These are phyloP conservation scores for Suillus bovinus DNA, from an alignment of 768 basidiomycete species.

Conservation along the genomic window DNA sequence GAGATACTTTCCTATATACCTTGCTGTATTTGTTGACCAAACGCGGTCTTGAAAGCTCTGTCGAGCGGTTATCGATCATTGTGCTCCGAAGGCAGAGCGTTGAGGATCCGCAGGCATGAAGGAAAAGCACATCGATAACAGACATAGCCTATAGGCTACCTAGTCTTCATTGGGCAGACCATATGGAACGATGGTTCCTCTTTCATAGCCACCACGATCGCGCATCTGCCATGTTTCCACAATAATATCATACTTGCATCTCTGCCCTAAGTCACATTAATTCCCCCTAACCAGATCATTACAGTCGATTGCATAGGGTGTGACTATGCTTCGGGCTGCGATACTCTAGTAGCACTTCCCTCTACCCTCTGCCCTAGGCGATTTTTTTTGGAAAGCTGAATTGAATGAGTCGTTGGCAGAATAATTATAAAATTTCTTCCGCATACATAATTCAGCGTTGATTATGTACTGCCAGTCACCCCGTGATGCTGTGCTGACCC, in stretches of 20 bases:
- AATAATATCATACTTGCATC: background rate
- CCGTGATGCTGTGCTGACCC: background rate
- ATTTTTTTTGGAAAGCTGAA: background rate
- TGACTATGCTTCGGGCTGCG: background rate
- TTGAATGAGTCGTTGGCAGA: background rate
- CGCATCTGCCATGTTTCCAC: background rate
- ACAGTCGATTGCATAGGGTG: background rate
- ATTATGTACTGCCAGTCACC: background rate
- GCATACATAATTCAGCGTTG: background rate
- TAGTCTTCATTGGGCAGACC: background rate
- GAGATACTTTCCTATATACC: background rate
- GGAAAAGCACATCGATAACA: too few relatives aligned
- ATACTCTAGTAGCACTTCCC: background rate
- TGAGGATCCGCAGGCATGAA: too few relatives aligned
- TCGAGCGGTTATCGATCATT: background rate
- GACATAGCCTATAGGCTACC: background rate
- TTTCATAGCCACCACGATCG: background rate
- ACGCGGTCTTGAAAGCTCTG: background rate
- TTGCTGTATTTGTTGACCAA: background rate
- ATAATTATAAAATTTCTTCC: background rate
- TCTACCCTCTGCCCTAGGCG: background rate
- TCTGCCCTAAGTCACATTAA: background rate
- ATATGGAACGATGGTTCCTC: background rate
- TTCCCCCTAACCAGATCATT: background rate
- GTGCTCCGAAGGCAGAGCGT: background rate